Base-by-base conservation (phyloP, 2,329 filamentous ascomycete genomes). In the Cladosporium sp. region DNA sequence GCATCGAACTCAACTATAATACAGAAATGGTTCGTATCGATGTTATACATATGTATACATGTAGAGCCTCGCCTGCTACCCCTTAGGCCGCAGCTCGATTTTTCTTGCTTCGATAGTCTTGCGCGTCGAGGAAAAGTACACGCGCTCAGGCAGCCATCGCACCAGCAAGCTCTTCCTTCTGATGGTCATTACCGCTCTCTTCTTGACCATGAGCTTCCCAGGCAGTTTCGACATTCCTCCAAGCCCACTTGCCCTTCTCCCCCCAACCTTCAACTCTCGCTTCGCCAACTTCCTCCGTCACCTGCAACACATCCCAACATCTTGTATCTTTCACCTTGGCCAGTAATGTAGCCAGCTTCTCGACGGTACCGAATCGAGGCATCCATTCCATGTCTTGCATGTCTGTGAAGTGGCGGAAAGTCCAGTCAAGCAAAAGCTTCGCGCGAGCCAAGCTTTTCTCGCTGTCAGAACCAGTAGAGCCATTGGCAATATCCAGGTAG, bases 271-370 rank as follows among this genome's bases (percentile, higher is more conserved):
- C 73, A n/a, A 75, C 59, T 11, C 51, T 60, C 18, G 65, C 65
- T 3, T 71, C 64, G 1, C 67, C 66, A 6, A 66, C 32, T 30
- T 77, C 74, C 32, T 74, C 73, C 6, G 70, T 67, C 23, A 68
- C 66, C 62, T 77, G 75, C 60, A 77, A 58, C 5, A 76, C 70
- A 65, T 77, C 75, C 75, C 75, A 77, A 43, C 74, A 76, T 16
- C 75, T 69, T 34, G 58, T 66, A 65, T 77, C 75, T 3, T 70
- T 68, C 1, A 69, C 64, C 6, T 36, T 62, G 0, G 74, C 75
- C 8, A 77, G 64, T 32, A 69, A 53, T 16, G 67, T 61, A 0
- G 72, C 72, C 14, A 77, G 65, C 34, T 46, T 28, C 62, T 75
- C 73, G 3, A 76, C 36, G 1, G 74, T 76, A 21, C 74, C 74